A percentile compares a stretch with the other conserved stretches of the same genome.
Evolutionary conservation across 1,284 basidiomycete genomes (phyloP).

Genomic region (Cystobasidium sp.): DNA sequence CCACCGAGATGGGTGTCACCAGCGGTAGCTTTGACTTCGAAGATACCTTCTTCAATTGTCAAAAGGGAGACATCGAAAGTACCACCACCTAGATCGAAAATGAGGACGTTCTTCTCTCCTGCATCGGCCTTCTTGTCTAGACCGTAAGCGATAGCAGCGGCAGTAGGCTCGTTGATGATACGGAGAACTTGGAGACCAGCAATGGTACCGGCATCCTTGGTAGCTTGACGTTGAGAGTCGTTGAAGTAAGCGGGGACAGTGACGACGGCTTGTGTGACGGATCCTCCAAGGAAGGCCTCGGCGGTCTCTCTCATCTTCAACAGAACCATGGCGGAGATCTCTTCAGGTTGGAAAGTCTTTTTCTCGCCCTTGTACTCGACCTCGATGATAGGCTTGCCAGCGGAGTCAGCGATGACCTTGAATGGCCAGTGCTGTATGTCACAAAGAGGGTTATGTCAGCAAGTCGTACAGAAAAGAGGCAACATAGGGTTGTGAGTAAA

Average conservation of each 20-base stretch:
- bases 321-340: slow-evolving; percentile 97
- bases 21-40: slow-evolving; percentile 98
- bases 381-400: slow-evolving; percentile 82
- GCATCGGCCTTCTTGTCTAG: slow-evolving; percentile 79
- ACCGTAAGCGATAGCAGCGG: slow-evolving; percentile 93
- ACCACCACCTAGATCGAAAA: slow-evolving; percentile 98
- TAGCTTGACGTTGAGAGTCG: slow-evolving; percentile 93
- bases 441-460: slow-evolving; percentile 1
- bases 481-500: no score
- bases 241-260: slow-evolving; percentile 95
- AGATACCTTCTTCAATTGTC: slow-evolving; percentile 98
- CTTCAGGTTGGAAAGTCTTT: slow-evolving; percentile 94
- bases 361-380: slow-evolving; percentile 85
- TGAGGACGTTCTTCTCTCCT: slow-evolving; percentile 89
- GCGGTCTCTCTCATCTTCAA: slow-evolving; percentile 98
- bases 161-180: slow-evolving; percentile 96
- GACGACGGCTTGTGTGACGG: slow-evolving; percentile 72
- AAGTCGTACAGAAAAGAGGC: no score
- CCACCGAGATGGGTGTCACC: slow-evolving; percentile 99
- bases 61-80: slow-evolving; percentile 98
- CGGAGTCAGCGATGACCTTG: slow-evolving; percentile 75
- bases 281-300: slow-evolving; percentile 89
- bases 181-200: slow-evolving; percentile 89
- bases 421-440: slow-evolving; percentile 67
- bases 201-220: slow-evolving; percentile 90